A percentile compares a stretch with the other conserved stretches of the same genome.
phyloP scores from a whole-genome alignment of 441 rosid species.

The Populus trichocarpa region DNA sequence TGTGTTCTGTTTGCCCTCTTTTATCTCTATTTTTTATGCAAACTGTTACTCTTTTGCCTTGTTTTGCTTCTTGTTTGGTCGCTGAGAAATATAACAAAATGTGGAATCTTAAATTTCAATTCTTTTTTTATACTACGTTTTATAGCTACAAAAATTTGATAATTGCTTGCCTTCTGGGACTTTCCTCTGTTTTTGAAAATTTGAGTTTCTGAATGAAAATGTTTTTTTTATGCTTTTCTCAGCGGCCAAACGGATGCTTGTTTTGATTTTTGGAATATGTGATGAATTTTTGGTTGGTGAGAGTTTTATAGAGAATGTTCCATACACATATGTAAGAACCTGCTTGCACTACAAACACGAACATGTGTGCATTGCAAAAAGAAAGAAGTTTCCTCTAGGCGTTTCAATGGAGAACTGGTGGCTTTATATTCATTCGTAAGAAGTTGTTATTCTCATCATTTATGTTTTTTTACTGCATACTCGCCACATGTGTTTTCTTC shows the following conservation, averaged over 20 bases:
- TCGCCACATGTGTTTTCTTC: slow-evolving; percentile 8
- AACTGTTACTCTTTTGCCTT: not conserved
- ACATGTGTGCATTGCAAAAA: slow-evolving; percentile 57
- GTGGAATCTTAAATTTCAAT: not conserved
- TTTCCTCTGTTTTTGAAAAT: not conserved
- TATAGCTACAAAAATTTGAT: not conserved
- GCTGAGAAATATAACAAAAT: slow-evolving; percentile 19
- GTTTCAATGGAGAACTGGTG: slow-evolving; percentile 70
- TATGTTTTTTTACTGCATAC: slow-evolving; percentile 13
- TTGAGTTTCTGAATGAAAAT: not conserved
- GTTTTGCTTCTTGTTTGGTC: slow-evolving; percentile 28
- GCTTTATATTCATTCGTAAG: slow-evolving; percentile 83
- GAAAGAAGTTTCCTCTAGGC: slow-evolving; percentile 52
- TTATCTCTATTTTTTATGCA: not conserved
- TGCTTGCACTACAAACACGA: slow-evolving; percentile 37
- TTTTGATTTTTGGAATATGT: slow-evolving; percentile 21
- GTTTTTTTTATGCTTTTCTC: slow-evolving; percentile 21
- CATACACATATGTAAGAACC: slow-evolving; percentile 54
- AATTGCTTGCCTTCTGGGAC: not conserved
- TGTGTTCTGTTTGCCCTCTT: slow-evolving; percentile 52
- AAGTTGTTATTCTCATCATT: slow-evolving; percentile 46
- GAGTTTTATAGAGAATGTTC: slow-evolving; percentile 52
- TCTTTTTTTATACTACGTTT: not conserved
- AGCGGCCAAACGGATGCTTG: slow-evolving; percentile 29
- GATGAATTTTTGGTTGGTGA: slow-evolving; percentile 46